Percentiles rank a stretch among this genome's conserved stretches.
phyloP scores from a whole-genome alignment of 1,139 yeast genomes.

The Nadsonia starkeyi-henricii region DNA sequence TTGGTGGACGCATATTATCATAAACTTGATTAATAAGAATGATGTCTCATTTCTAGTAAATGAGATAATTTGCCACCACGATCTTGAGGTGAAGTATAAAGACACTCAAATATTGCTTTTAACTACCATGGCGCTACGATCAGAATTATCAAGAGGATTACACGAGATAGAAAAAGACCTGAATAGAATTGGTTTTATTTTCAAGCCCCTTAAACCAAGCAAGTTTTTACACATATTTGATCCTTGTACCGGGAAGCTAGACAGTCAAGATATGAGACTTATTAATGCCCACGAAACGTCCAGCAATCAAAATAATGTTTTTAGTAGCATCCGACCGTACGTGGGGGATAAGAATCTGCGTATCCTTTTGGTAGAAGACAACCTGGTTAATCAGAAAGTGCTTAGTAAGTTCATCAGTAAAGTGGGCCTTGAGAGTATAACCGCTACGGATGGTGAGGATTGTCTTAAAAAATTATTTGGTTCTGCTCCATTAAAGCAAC shows the following conservation, averaged over 20 bases:
- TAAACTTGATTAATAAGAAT: slow-evolving; percentile 16
- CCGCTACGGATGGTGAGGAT: slow-evolving; percentile 63
- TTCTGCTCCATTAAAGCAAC: slow-evolving; percentile 10
- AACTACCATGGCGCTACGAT: slow-evolving; percentile 20
- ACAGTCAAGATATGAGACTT: slow-evolving; percentile 18
- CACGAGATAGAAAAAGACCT: slow-evolving; percentile 6
- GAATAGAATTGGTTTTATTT: slow-evolving; percentile 13
- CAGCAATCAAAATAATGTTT: slow-evolving; percentile 15
- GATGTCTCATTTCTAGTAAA: slow-evolving; percentile 12
- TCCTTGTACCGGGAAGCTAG: slow-evolving; percentile 15
- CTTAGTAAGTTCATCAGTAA: slow-evolving; percentile 60
- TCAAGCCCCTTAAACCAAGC: slow-evolving; percentile 19
- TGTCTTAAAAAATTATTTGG: slow-evolving; percentile 38
- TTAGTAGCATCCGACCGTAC: slow-evolving; percentile 13
- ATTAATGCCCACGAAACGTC: slow-evolving; percentile 16
- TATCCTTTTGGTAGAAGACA: slow-evolving; percentile 77
- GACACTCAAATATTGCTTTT: slow-evolving; percentile 18
- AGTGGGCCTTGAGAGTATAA: slow-evolving; percentile 59
- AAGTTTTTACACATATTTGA: slow-evolving; percentile 19
- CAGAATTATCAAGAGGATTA: slow-evolving; percentile 13
- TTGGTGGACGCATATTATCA: slow-evolving; percentile 21
- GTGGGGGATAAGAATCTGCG: slow-evolving; percentile 33
- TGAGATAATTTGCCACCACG: slow-evolving; percentile 1
- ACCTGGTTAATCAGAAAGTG: slow-evolving; percentile 78
- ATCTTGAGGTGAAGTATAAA: not conserved